These are phyloP conservation scores for Alternaria panax DNA, from an alignment of 2,329 filamentous ascomycete species.

Conservation along the genomic window DNA sequence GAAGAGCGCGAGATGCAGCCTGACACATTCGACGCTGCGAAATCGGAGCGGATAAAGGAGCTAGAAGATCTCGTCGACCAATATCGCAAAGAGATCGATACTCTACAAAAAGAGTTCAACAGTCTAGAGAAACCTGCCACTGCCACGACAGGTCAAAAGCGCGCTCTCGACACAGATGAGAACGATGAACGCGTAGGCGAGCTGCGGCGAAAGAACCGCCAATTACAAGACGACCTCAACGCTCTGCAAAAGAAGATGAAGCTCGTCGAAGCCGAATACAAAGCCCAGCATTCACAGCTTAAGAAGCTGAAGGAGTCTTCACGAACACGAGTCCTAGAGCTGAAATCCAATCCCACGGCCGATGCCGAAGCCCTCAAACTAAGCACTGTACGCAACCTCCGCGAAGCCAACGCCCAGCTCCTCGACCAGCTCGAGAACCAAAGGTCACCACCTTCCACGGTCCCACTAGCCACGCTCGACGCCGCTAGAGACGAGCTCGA, in stretches of 20 bases:
- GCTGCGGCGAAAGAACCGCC: conserved; percentile 85
- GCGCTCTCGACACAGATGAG: conserved; percentile 63
- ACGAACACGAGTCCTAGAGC: conserved; percentile 81
- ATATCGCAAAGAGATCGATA: conserved; percentile 82
- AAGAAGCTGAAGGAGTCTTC: conserved; percentile 70
- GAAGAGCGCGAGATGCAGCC: conserved; percentile 89
- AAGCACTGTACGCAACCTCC: conserved; percentile 76
- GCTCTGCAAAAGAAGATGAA: conserved; percentile 73
- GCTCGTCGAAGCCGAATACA: conserved; percentile 77
- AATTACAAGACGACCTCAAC: conserved; percentile 78
- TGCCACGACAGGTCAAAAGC: conserved; percentile 64
- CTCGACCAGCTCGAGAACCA: conserved; percentile 71
- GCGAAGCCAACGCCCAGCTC: conserved; percentile 84
- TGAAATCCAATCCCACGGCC: conserved; percentile 91
- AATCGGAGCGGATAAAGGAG: conserved; percentile 75
- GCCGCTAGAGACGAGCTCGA: conserved; percentile 77
- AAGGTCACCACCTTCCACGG: conserved; percentile 55
- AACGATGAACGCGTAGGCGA: conserved; percentile 78
- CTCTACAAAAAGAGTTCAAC: conserved; percentile 76
- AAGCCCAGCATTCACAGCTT: conserved; percentile 76
- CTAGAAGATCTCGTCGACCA: conserved; percentile 86
- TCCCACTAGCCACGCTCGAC: conserved; percentile 79
- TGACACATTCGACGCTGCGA: conserved; percentile 78
- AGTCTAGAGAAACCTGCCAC: conserved; percentile 65
- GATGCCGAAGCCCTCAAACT: conserved; percentile 85